Evolutionary conservation across 2,329 filamentous ascomycete species (phyloP).

Genomic region (Pezicula rhizophila): DNA sequence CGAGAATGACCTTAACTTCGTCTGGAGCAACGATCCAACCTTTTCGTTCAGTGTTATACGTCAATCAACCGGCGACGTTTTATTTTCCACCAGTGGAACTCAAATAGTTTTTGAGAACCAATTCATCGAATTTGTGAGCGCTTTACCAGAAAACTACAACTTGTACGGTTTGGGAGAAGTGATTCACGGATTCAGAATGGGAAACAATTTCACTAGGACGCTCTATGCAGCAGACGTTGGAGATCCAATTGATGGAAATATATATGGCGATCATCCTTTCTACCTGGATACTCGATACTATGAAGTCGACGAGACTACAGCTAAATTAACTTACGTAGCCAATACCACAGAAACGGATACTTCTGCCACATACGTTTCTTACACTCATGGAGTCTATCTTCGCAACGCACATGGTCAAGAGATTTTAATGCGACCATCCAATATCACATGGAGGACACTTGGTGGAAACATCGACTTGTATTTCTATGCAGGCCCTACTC

Average conservation of each 20-base stretch:
- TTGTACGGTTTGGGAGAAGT: conserved; percentile 70
- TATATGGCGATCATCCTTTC: conserved; percentile 70
- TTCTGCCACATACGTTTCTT: conserved; percentile 53
- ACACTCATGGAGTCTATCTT: conserved; percentile 71
- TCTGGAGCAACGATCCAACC: conserved; percentile 47
- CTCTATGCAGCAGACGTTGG: conserved; percentile 63
- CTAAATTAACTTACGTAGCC: conserved; percentile 45
- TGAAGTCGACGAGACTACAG: conserved; percentile 41
- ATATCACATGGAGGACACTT: conserved; percentile 67
- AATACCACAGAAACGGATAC: conserved; percentile 47
- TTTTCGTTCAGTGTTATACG: conserved; percentile 64
- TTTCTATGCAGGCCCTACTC: conserved; percentile 69
- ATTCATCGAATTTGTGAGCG: conserved; percentile 66
- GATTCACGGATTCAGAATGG: conserved; percentile 65
- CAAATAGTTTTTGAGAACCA: conserved; percentile 70
- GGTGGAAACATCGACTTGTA: conserved; percentile 76
- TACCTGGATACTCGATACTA: conserved; percentile 78
- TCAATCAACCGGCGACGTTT: conserved; percentile 52
- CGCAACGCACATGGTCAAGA: conserved; percentile 75
- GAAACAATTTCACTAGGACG: conserved; percentile 65
- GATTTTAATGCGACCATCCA: conserved; percentile 54
- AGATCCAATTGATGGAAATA: conserved; percentile 50
- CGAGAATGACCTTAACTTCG: conserved; percentile 48
- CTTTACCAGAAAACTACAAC: conserved; percentile 66
- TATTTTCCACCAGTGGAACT: conserved; percentile 61